These are phyloP conservation scores for Artomyces pyxidatus DNA, from an alignment of 768 basidiomycete genomes.

Conservation along the genomic window DNA sequence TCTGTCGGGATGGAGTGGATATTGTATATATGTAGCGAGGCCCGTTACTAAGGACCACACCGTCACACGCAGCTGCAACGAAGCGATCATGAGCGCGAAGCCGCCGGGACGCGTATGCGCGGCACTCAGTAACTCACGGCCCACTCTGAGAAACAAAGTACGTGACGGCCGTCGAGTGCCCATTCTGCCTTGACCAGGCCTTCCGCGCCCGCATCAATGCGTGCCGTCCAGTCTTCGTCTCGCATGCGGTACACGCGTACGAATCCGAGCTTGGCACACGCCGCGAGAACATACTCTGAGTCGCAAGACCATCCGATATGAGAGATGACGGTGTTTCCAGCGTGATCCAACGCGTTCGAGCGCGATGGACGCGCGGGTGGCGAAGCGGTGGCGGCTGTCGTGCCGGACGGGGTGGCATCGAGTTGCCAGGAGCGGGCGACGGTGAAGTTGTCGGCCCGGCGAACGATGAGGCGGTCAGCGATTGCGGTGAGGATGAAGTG, in stretches of 20 bases:
- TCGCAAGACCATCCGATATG: conserved; percentile 83
- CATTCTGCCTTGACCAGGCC: conserved; percentile 84
- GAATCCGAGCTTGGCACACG: conserved; percentile 59
- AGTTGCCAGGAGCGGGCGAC: conserved; percentile 77
- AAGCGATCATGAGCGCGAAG: no score
- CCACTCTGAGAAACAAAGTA: conserved; percentile 91
- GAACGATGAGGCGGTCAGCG: conserved; percentile 71
- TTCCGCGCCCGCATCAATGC: conserved; percentile 76
- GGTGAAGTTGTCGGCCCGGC: conserved; percentile 77
- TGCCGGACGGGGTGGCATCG: conserved; percentile 41
- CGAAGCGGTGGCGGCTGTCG: conserved; percentile 30
- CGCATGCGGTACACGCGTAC: conserved; percentile 75
- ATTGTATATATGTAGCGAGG: conserved; percentile 75
- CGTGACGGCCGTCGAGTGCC: conserved; percentile 76
- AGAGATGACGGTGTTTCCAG: conserved; percentile 45
- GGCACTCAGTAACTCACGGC: conserved; percentile 51
- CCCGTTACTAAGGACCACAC: conserved; percentile 79
- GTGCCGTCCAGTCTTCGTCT: conserved; percentile 71
- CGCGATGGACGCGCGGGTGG: conserved; percentile 20
- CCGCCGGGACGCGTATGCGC: neutral
- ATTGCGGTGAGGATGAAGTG: conserved; percentile 81
- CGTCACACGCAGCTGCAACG: conserved; percentile 66
- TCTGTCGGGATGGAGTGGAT: conserved; percentile 73
- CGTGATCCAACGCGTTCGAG: no score
- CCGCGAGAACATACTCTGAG: conserved; percentile 79